These are phyloP conservation scores for Suhomyces emberorum DNA, from an alignment of 805 yeast species.

Conservation along the genomic window DNA sequence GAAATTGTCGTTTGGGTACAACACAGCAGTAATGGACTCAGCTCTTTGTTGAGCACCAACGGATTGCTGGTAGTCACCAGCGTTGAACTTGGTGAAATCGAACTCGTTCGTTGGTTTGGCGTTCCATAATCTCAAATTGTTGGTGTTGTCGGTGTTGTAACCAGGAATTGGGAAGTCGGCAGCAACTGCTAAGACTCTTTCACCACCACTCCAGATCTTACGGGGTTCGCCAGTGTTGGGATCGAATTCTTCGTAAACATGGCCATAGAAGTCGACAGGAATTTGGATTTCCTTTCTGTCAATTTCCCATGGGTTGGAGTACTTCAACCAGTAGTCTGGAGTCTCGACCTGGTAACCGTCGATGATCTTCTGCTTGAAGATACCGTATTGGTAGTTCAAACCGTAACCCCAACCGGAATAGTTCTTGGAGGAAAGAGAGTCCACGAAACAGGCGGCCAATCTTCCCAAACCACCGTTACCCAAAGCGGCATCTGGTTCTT, in stretches of 20 bases:
- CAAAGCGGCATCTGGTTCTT: conserved; percentile 91
- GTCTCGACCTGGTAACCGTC: conserved; percentile 93
- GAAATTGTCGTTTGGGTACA: conserved; percentile 93
- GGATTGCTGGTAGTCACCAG: conserved; percentile 85
- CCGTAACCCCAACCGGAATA: conserved; percentile 98
- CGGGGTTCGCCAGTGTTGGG: conserved; percentile 53
- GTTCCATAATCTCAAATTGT: conserved; percentile 87
- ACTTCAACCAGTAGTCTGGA: conserved; percentile 92
- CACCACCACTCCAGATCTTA: conserved; percentile 83
- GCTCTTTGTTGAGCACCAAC: conserved; percentile 85
- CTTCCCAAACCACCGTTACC: conserved; percentile 97
- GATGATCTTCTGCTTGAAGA: conserved; percentile 82
- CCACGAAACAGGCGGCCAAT: conserved; percentile 90
- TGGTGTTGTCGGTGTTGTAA: conserved; percentile 74
- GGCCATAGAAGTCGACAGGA: conserved; percentile 88
- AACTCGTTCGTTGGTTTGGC: conserved; percentile 88
- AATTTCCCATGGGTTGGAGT: conserved; percentile 91
- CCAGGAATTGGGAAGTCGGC: conserved; percentile 94
- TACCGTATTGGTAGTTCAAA: conserved; percentile 88
- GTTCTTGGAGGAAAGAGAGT: conserved; percentile 79
- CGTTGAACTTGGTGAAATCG: conserved; percentile 85
- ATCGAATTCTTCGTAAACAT: conserved; percentile 56
- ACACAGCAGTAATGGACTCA: conserved; percentile 86
- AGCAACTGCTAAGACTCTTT: conserved; percentile 84
- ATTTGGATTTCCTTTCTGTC: conserved; percentile 81